Evolutionary conservation across 345 rosid species (phyloP).

Genomic region (Salix koriyanagi): DNA sequence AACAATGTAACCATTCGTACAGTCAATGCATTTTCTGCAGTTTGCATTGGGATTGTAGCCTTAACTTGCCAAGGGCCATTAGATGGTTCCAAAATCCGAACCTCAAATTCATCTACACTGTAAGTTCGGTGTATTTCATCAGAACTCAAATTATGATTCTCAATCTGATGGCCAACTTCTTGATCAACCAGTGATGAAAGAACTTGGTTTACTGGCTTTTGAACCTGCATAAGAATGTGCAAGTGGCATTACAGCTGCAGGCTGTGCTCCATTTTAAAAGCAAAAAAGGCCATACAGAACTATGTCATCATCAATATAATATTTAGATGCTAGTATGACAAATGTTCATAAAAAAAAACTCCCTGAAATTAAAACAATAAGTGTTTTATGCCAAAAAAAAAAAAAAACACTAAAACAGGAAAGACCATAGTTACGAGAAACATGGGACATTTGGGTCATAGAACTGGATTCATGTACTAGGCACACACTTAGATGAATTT

Average conservation of each 20-base stretch:
- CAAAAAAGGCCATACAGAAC: not conserved
- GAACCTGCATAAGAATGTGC: constrained; percentile 49
- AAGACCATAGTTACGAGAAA: too few relatives aligned
- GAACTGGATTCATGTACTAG: too few relatives aligned
- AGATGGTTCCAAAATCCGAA: constrained; percentile 81
- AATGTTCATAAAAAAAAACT: not conserved
- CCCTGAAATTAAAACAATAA: too few relatives aligned
- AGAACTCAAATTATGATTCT: constrained; percentile 65
- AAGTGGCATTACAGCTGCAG: constrained; percentile 14
- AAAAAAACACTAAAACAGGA: too few relatives aligned
- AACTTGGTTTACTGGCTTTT: constrained; percentile 81
- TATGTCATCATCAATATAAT: not conserved
- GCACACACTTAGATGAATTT: too few relatives aligned
- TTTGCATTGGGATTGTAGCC: constrained; percentile 94
- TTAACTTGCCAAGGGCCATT: constrained; percentile 93
- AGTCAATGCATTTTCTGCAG: constrained; percentile 87
- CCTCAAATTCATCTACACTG: constrained; percentile 81
- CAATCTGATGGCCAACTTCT: constrained; percentile 90
- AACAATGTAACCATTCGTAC: constrained; percentile 83
- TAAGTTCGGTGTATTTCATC: constrained; percentile 76
- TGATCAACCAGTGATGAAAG: constrained; percentile 89
- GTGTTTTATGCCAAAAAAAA: too few relatives aligned
- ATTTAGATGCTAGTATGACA: not conserved
- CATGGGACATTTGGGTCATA: too few relatives aligned
- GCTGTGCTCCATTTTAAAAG: not conserved